Conservation (phyloP, 2,329 filamentous ascomycete species). For the Aureobasidium namibiae region DNA sequence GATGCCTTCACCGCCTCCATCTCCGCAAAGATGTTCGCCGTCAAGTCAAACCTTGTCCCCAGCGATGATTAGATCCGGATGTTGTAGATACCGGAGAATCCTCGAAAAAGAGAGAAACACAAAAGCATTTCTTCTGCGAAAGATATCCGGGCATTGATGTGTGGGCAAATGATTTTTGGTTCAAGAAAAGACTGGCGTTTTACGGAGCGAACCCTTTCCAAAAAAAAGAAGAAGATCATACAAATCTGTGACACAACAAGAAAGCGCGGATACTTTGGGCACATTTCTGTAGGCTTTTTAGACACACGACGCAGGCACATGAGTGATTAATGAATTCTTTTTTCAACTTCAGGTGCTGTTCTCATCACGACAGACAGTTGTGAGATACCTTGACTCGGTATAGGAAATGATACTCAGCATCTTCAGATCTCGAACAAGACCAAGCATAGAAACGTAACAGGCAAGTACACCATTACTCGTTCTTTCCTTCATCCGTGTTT, state of each 20-base stretch:
- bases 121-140: slow-evolving; percentile 4
- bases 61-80: slow-evolving; percentile 33
- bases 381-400: too few relatives aligned
- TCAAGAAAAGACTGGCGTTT: background rate
- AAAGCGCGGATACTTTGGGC: slow-evolving; percentile 9
- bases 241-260: slow-evolving; percentile 2
- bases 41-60: slow-evolving; percentile 61
- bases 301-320: slow-evolving; percentile 11
- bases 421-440: background rate
- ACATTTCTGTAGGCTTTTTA: slow-evolving; percentile 8
- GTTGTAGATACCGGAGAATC: slow-evolving; percentile 7
- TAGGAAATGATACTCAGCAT: too few relatives aligned
- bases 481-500: slow-evolving; percentile 18
- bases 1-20: slow-evolving; percentile 91
- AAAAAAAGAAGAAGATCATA: slow-evolving; percentile 6
- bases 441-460: background rate
- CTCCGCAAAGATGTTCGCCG: slow-evolving; percentile 96
- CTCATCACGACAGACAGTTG: too few relatives aligned
- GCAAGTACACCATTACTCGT: background rate
- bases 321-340: slow-evolving; percentile 12
- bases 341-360: slow-evolving; percentile 3
- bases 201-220: slow-evolving; percentile 5
- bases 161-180: slow-evolving; percentile 7
- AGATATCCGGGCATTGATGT: slow-evolving; percentile 8
- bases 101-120: background rate